Base-by-base conservation (phyloP, 2,329 filamentous ascomycete genomes). In the Tolypocladium ophioglossoides region DNA sequence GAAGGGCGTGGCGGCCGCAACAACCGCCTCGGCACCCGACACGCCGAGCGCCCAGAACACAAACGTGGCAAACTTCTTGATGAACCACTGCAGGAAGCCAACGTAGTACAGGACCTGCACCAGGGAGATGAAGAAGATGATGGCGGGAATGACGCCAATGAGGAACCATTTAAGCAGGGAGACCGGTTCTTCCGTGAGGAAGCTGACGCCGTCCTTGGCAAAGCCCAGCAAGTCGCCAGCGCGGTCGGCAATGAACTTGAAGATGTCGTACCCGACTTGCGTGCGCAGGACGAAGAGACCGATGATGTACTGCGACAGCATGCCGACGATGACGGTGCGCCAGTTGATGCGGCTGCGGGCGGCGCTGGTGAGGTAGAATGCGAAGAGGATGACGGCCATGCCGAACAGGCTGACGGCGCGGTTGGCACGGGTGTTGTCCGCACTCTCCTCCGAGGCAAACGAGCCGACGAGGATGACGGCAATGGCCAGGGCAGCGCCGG, bases 91-190 rank as follows among this genome's bases (percentile, higher is more conserved):
- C 52, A 96, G 74, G 58, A 91, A 77, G 2, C 87, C 87, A 62
- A 84, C 78, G 75, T 91, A 87, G 75, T 89, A 95, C 46, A 95
- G 72, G 16, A 96, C 81, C 71, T 95, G 88, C 30, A 95, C 89
- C n/a, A 96, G 77, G 1, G 91, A 84, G 55, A 96, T 87, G 82
- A 96, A 96, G 82, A 96, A 96, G 74, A 96, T 89, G 71, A 96
- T 95, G 63, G 91, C 85, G 0, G 91, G 90, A n/a, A 95, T 78
- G 58, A 95, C 90, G 51, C 78, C 75, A 51, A 86, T 78, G 58
- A 96, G 77, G 79, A 95, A 96, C n/a, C n/a, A n/a, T n/a, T n/a
- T n/a, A n/a, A n/a, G n/a, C n/a, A n/a, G n/a, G n/a, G n/a, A n/a
- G n/a, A n/a, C n/a, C n/a, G n/a, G n/a, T n/a, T n/a, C n/a, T n/a